These are phyloP conservation scores for Areca catechu DNA, from an alignment of 176 grass and related monocot species.

Conservation along the genomic window DNA sequence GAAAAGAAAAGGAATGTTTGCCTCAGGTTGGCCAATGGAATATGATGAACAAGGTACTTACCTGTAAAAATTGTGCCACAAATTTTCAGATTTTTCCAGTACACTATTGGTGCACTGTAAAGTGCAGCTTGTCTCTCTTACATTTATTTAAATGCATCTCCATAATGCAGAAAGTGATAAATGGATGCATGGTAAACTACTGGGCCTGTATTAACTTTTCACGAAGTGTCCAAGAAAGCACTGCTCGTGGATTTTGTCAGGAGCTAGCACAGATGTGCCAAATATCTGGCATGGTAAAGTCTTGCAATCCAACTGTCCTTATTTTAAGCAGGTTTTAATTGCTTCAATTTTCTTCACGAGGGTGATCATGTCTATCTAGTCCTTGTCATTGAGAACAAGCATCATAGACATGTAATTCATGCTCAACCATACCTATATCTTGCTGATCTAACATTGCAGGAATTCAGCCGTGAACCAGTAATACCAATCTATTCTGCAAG, in stretches of 20 bases:
- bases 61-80: background rate
- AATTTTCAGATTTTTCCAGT: no score
- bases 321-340: background rate
- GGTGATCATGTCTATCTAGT: no score
- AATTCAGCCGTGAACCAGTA: conserved; percentile 87
- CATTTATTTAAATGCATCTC: conserved; percentile 1
- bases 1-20: conserved; percentile 98
- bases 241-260: conserved; percentile 86
- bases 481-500: conserved; percentile 87
- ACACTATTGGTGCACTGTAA: no score
- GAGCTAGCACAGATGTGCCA: conserved; percentile 97
- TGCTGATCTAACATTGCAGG: conserved; percentile 34
- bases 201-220: conserved; percentile 99
- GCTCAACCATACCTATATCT: background rate
- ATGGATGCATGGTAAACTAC: conserved; percentile 73
- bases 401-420: no score
- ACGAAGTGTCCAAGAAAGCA: conserved; percentile 90
- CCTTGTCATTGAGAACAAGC: no score
- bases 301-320: background rate
- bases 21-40: conserved; percentile 99
- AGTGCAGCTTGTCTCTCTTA: background rate
- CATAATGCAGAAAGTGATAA: conserved; percentile 83
- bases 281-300: conserved; percentile 84
- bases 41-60: conserved; percentile 94
- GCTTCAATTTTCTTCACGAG: no score